Conservation (phyloP, 2,329 filamentous ascomycete species). For the Colletotrichum noveboracense region DNA sequence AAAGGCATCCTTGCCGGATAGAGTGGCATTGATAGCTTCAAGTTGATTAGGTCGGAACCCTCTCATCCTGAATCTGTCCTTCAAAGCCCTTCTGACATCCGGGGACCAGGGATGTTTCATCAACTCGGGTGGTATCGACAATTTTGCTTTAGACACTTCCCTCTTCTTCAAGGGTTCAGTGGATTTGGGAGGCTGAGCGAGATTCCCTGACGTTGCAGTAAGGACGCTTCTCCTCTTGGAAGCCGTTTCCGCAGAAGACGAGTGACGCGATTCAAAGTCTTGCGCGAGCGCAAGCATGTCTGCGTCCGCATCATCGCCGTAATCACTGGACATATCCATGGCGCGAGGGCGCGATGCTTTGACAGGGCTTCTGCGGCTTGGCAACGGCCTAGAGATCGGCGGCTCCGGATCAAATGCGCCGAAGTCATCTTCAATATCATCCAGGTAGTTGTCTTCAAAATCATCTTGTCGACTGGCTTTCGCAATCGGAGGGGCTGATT, state of each 20-base stretch:
- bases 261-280: constrained; percentile 51
- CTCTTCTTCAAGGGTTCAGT: constrained; percentile 37
- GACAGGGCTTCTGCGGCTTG: background rate
- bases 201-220: constrained; percentile 56
- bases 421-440: constrained; percentile 26
- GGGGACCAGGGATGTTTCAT: constrained; percentile 82
- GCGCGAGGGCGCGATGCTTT: constrained; percentile 22
- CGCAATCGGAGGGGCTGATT: background rate
- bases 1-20: constrained; percentile 87
- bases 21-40: constrained; percentile 93
- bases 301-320: constrained; percentile 54
- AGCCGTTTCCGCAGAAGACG: constrained; percentile 29
- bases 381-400: background rate
- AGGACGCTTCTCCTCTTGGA: constrained; percentile 41
- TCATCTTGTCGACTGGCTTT: constrained; percentile 24
- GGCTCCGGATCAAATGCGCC: background rate
- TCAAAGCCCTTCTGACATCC: constrained; percentile 82
- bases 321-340: constrained; percentile 46
- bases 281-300: constrained; percentile 59
- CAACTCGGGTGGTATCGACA: constrained; percentile 51
- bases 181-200: constrained; percentile 33
- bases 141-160: constrained; percentile 31
- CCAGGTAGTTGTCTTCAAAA: constrained; percentile 36
- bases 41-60: constrained; percentile 92
- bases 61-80: constrained; percentile 81